These are phyloP conservation scores for Euphorbia peplus DNA, from an alignment of 345 rosid species.

Conservation along the genomic window DNA sequence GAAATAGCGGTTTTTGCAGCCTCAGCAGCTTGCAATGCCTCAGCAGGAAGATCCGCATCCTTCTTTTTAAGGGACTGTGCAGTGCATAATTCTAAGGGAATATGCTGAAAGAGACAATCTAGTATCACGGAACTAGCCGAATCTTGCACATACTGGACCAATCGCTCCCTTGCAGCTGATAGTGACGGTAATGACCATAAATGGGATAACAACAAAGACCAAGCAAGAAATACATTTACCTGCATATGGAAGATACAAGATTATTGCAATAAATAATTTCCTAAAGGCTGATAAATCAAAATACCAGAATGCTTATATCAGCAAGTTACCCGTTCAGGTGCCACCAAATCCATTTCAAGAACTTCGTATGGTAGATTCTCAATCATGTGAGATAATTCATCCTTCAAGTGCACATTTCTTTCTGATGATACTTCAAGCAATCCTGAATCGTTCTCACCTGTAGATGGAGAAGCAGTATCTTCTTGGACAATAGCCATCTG, in stretches of 20 bases:
- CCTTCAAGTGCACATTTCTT: constrained; percentile 52
- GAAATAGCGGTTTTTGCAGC: constrained; percentile 63
- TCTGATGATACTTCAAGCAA: constrained; percentile 44
- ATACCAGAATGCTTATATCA: background rate
- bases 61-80: constrained; percentile 66
- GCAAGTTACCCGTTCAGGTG: constrained; percentile 65
- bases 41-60: constrained; percentile 58
- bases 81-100: constrained; percentile 56
- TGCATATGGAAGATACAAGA: constrained; percentile 28
- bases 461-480: constrained; percentile 31
- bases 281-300: background rate
- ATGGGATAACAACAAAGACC: constrained; percentile 87
- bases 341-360: constrained; percentile 68
- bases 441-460: constrained; percentile 41
- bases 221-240: constrained; percentile 76
- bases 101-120: constrained; percentile 90
- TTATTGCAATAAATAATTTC: background rate
- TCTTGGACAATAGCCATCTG: constrained; percentile 57
- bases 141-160: constrained; percentile 78
- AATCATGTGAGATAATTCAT: constrained; percentile 64
- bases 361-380: constrained; percentile 61
- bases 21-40: constrained; percentile 57
- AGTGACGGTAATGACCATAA: constrained; percentile 60
- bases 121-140: constrained; percentile 59
- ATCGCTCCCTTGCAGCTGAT: constrained; percentile 58